Percentiles rank a stretch among this genome's conserved stretches.
Evolutionary conservation across 108 stramenopile species (phyloP).

Genomic region (Craspedostauros australis): DNA sequence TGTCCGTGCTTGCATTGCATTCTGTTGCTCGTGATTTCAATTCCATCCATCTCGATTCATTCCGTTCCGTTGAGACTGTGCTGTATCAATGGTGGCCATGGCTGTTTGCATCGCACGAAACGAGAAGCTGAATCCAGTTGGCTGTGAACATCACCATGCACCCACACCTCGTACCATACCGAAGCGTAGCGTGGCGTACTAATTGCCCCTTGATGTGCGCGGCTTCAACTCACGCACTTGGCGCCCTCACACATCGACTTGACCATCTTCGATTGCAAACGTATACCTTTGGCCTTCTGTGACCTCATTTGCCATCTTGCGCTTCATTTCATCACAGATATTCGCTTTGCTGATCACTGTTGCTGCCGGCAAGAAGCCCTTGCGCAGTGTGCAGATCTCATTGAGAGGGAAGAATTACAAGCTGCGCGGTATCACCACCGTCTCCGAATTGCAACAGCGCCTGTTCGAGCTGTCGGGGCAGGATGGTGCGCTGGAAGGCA

Average conservation of each 20-base stretch:
- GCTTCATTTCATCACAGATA: background rate
- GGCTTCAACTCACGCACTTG: background rate
- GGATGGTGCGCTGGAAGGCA: background rate
- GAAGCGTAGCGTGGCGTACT: no score
- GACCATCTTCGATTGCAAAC: background rate
- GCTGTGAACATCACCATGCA: no score
- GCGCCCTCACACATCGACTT: background rate
- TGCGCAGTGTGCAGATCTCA: background rate
- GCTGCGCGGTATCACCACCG: background rate
- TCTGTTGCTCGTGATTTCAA: no score
- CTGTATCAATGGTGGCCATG: no score
- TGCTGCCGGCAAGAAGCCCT: background rate
- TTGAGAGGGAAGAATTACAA: background rate
- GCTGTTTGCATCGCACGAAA: no score
- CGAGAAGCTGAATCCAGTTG: no score
- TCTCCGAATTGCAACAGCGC: background rate
- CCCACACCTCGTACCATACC: no score
- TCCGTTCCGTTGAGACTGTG: no score
- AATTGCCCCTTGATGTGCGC: background rate
- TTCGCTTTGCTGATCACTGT: background rate
- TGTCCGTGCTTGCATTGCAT: no score
- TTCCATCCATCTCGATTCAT: no score
- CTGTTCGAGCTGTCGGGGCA: background rate
- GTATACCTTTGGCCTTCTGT: background rate
- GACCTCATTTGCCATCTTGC: background rate